These are phyloP conservation scores for Globisporangium spiculum DNA, from an alignment of 352 stramenopile genomes.

Conservation along the genomic window DNA sequence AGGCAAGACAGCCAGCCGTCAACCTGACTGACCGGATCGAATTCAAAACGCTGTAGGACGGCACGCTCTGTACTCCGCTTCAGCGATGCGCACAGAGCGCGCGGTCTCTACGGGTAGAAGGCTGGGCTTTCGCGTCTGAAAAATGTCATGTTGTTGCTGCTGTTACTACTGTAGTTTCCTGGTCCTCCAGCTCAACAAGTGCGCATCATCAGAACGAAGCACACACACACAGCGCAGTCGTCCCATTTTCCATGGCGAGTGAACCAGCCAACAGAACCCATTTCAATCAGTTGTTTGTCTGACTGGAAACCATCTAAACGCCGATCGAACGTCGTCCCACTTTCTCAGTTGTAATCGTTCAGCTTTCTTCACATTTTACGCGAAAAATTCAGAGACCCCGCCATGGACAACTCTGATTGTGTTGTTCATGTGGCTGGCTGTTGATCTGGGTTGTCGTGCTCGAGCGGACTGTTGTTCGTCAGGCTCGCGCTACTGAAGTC, in stretches of 20 bases:
- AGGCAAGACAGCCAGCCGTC: neutral
- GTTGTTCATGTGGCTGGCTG: too few relatives aligned
- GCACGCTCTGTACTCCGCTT: neutral
- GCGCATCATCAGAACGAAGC: neutral
- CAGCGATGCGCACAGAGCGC: neutral
- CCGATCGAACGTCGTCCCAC: too few relatives aligned
- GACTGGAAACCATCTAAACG: neutral
- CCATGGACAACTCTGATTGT: too few relatives aligned
- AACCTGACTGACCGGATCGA: neutral
- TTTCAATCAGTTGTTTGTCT: neutral
- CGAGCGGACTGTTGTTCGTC: neutral
- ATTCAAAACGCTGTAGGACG: neutral
- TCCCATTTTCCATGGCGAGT: neutral
- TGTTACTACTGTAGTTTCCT: too few relatives aligned
- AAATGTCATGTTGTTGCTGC: neutral
- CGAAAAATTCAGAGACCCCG: neutral
- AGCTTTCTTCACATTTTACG: neutral
- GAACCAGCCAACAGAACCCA: neutral
- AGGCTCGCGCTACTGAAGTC: neutral
- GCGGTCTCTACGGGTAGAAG: constrained; percentile 8
- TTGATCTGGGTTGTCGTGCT: neutral
- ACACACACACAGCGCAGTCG: neutral
- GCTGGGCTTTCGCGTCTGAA: neutral
- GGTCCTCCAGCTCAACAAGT: neutral
- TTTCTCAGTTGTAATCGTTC: neutral